Conservation (phyloP, 169 alveolate genomes). For the Amoebophrya sp. region DNA sequence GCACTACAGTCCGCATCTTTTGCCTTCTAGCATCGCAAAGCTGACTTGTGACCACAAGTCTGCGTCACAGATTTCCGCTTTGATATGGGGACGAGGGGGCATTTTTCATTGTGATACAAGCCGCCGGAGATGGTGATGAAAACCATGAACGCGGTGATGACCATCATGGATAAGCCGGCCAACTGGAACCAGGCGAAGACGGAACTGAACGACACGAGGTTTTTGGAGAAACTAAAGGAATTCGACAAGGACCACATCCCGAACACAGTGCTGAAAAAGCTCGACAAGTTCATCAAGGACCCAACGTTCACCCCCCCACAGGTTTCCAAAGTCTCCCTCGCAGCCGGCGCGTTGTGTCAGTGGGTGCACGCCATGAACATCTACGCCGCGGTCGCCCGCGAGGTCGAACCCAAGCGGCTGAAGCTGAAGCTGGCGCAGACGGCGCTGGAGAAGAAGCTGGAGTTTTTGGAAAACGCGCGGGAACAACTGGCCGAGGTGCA, state of each 20-base stretch:
- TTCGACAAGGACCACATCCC: conserved; percentile 83
- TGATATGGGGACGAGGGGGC: too few species aligned
- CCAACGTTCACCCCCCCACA: conserved; percentile 78
- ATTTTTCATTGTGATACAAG: conserved; percentile 33
- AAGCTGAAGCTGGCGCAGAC: conserved; percentile 72
- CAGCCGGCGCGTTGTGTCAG: conserved; percentile 89
- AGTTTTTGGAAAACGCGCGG: background rate
- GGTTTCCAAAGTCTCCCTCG: conserved; percentile 75
- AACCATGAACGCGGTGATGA: conserved; percentile 88
- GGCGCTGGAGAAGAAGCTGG: conserved; percentile 57
- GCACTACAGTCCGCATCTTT: too few species aligned
- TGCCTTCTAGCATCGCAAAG: too few species aligned
- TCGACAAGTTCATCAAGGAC: conserved; percentile 71
- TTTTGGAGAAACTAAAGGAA: conserved; percentile 73
- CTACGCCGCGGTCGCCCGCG: conserved; percentile 88
- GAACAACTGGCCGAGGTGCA: conserved; percentile 46
- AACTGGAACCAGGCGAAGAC: conserved; percentile 87
- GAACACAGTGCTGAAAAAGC: conserved; percentile 69
- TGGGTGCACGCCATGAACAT: conserved; percentile 93
- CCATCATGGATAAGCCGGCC: conserved; percentile 79
- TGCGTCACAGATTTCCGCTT: too few species aligned
- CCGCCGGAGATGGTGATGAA: conserved; percentile 85
- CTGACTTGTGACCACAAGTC: too few species aligned
- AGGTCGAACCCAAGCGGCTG: conserved; percentile 93
- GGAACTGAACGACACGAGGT: conserved; percentile 84